Evolutionary conservation across 345 rosid genomes (phyloP), one percentile per base, ranked within the genome.

Genomic region (Bretschneidera sinensis): DNA sequence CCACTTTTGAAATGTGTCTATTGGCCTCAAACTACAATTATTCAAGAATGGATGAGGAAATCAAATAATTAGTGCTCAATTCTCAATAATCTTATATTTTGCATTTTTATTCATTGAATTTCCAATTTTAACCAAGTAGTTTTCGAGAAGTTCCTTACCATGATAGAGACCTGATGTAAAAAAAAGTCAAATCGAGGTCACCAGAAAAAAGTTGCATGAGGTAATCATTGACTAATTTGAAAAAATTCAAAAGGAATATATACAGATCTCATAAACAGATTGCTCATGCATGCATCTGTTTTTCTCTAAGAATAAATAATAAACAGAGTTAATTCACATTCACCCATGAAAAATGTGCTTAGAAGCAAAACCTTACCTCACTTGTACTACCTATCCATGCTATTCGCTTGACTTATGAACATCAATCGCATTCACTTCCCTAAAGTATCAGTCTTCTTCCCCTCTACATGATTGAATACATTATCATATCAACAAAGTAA

Each of bases 391-490:
- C n/a, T n/a, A n/a, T n/a, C n/a, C n/a, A n/a, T n/a, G n/a, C n/a
- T n/a, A 31, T 5, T 39, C 15, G 2, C 1, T 28, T 35, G 57
- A 55, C 43, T 64, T 48, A 45, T 45, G 17, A 57, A 54, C 65
- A 65, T 68, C 68, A 61, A 43, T 65, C 80, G 14, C 60, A 64
- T 57, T 76, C 80, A 65, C 24, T 21, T 51, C 57, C 74, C 71
- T 72, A 62, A 75, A 63, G 20, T 58, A 57, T 68, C 61, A 71
- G 50, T 34, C 61, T 24, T 9, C 51, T 59, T 63, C 20, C 51
- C 21, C 48, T 48, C 7, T 57, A 33, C 62, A 54, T 71, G 61
- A 75, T 70, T 75, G 70, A 70, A 56, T 60, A 0, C 66, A 63
- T 47, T 55, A 58, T 60, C 61, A 59, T 61, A 24, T 57, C 62